A percentile compares a stretch with the other conserved stretches of the same genome.
Evolutionary conservation across 1,284 basidiomycete genomes (phyloP).

Genomic region (Ceratobasidium sp.): DNA sequence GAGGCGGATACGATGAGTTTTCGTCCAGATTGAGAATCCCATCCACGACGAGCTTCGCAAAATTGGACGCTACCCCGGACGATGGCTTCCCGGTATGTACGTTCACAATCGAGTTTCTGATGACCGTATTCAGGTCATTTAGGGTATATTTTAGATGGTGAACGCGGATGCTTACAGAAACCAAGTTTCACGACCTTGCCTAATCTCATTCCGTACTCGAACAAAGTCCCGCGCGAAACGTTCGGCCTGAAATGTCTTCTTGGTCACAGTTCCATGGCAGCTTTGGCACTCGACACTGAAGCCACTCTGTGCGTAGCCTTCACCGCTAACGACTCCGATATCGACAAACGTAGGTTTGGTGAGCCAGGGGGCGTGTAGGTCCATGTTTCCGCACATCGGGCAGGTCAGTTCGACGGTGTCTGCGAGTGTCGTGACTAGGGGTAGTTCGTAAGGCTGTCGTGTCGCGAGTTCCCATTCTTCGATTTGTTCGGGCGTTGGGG

Average conservation of each 20-base stretch:
- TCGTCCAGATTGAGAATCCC: constrained; percentile 33
- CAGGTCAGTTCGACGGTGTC: constrained; percentile 34
- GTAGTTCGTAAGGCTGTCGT: constrained; percentile 26
- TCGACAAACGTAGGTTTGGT: constrained; percentile 31
- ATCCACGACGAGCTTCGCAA: constrained; percentile 38
- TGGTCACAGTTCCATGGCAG: constrained; percentile 40
- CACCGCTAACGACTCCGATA: background rate
- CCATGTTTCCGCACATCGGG: constrained; percentile 34
- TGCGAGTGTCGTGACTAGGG: constrained; percentile 17
- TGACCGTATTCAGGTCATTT: background rate
- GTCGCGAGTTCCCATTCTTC: constrained; percentile 41
- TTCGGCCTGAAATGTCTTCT: constrained; percentile 24
- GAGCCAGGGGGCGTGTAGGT: constrained; percentile 25
- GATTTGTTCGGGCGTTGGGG: constrained; percentile 16
- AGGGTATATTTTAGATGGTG: background rate
- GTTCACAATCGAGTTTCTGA: constrained; percentile 36
- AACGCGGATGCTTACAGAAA: constrained; percentile 23
- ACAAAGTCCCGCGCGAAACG: constrained; percentile 36
- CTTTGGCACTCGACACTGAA: constrained; percentile 18
- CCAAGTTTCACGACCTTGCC: constrained; percentile 22
- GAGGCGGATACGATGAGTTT: constrained; percentile 14
- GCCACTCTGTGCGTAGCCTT: constrained; percentile 33
- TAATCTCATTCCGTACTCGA: constrained; percentile 24
- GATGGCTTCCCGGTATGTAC: constrained; percentile 35
- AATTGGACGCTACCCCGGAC: constrained; percentile 4